Percentiles rank a stretch among this genome's conserved stretches.
Evolutionary conservation across 2,329 filamentous ascomycete species (phyloP).

Genomic region (Beauveria asiatica): DNA sequence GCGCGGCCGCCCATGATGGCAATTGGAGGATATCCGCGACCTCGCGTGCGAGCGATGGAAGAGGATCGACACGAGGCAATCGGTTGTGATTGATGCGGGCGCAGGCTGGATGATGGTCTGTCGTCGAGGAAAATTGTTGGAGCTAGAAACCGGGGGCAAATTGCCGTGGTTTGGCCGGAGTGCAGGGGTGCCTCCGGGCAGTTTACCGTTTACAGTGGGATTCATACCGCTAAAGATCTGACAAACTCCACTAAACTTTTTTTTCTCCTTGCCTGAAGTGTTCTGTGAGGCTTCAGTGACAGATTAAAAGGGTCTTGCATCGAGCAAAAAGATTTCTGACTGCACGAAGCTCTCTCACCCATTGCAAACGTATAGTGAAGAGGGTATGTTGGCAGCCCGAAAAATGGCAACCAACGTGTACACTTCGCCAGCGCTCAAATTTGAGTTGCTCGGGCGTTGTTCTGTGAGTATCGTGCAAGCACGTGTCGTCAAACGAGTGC

Average conservation of each 20-base stretch:
- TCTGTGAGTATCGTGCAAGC: slow-evolving; percentile 50
- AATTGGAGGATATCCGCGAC: slow-evolving; percentile 17
- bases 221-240: not conserved
- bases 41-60: slow-evolving; percentile 18
- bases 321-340: not conserved
- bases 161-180: slow-evolving; percentile 11
- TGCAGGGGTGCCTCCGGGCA: not conserved
- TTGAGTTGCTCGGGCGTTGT: slow-evolving; percentile 69
- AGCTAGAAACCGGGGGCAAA: slow-evolving; percentile 6
- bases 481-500: not conserved
- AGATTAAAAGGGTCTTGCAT: not conserved
- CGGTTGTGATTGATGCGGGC: slow-evolving; percentile 10
- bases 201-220: not conserved
- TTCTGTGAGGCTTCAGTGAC: not conserved
- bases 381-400: slow-evolving; percentile 24
- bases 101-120: slow-evolving; percentile 22
- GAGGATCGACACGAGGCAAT: slow-evolving; percentile 15
- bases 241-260: slow-evolving; percentile 7
- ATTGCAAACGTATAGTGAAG: not conserved
- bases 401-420: slow-evolving; percentile 45
- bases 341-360: slow-evolving; percentile 5
- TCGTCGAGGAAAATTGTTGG: slow-evolving; percentile 2
- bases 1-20: slow-evolving; percentile 24
- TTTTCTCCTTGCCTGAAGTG: not conserved
- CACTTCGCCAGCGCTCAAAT: slow-evolving; percentile 60